Conservation (phyloP, 2,329 filamentous ascomycete genomes). For the Pseudogymnoascus sp. region DNA sequence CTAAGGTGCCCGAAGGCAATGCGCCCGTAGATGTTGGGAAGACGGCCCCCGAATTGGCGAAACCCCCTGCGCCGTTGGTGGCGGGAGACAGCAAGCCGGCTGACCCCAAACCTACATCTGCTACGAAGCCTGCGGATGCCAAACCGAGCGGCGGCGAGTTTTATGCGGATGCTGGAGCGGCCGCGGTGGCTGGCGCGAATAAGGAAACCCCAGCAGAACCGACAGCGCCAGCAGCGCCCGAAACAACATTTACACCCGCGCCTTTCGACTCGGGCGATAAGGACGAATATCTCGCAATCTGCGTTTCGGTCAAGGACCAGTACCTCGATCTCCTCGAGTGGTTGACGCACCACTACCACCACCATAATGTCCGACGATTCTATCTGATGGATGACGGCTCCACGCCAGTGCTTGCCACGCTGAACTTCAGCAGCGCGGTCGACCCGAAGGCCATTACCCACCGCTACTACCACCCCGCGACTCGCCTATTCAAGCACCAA, state of each 20-base stretch:
- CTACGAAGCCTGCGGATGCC: not conserved
- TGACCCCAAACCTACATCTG: not conserved
- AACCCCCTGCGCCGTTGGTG: not conserved
- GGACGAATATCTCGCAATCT: constrained; percentile 24
- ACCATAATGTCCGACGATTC: constrained; percentile 23
- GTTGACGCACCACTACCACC: constrained; percentile 25
- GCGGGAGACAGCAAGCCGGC: not conserved
- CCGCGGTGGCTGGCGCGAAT: not conserved
- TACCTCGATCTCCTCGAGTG: constrained; percentile 22
- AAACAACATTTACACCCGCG: constrained; percentile 1
- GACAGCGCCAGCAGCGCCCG: not conserved
- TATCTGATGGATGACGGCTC: constrained; percentile 27
- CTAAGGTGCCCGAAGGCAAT: not conserved
- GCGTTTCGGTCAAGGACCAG: constrained; percentile 23
- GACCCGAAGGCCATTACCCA: constrained; percentile 23
- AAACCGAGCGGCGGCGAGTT: not conserved
- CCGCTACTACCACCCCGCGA: constrained; percentile 18
- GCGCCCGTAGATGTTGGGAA: constrained; percentile 2
- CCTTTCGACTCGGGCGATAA: constrained; percentile 3
- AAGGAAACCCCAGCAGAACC: not conserved
- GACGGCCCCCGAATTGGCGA: not conserved
- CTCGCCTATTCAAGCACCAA: constrained; percentile 12
- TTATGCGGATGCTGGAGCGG: not conserved
- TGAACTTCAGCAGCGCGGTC: constrained; percentile 13
- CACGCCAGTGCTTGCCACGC: constrained; percentile 18